These are phyloP conservation scores for Saposhnikovia divaricata DNA, from an alignment of 129 eudicot species.

Conservation along the genomic window DNA sequence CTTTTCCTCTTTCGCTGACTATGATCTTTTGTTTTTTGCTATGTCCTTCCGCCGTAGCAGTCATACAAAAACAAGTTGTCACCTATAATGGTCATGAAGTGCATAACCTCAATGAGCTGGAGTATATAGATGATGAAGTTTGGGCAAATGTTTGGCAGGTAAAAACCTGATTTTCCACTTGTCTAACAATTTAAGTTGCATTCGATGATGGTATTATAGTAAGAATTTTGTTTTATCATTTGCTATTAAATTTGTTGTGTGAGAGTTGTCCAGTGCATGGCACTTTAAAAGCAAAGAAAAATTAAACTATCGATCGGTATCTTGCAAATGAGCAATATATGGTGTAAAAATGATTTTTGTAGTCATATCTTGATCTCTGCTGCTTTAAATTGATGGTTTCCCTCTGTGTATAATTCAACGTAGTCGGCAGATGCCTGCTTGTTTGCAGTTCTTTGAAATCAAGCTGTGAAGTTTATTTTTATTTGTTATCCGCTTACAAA, in stretches of 20 bases:
- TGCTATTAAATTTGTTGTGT: neutral
- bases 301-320: neutral
- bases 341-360: neutral
- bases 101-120: slow-evolving; percentile 75
- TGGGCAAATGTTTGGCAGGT: slow-evolving; percentile 98
- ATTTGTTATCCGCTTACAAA: too few species aligned
- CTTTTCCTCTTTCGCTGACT: neutral
- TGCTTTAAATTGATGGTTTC: neutral
- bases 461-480: neutral
- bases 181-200: neutral
- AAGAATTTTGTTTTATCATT: neutral
- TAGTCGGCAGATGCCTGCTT: neutral
- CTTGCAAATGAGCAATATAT: neutral
- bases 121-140: slow-evolving; percentile 71
- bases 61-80: slow-evolving; percentile 35
- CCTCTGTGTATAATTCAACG: neutral
- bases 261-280: neutral
- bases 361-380: neutral
- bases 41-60: slow-evolving; percentile 27
- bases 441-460: neutral
- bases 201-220: neutral
- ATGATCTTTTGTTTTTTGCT: neutral
- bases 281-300: neutral
- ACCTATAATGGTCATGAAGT: slow-evolving; percentile 68
- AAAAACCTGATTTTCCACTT: slow-evolving; percentile 2